Percentiles rank a stretch among this genome's conserved stretches.
These are phyloP conservation scores for Tylopilus orsonianus DNA, from an alignment of 1,284 basidiomycete species.

Conservation along the genomic window DNA sequence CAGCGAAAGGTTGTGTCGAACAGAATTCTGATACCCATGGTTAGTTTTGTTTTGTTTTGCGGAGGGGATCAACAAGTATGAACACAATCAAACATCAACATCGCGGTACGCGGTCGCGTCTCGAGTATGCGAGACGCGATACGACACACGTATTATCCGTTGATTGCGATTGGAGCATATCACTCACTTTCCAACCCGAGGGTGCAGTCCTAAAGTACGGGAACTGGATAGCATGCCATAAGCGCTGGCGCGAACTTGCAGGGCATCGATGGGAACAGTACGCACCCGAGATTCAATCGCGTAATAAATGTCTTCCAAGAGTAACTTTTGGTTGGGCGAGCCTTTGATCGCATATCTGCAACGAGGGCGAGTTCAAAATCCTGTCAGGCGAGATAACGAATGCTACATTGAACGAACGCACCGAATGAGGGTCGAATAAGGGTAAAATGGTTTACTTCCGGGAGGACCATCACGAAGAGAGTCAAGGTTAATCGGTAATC, in stretches of 20 bases:
- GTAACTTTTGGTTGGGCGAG: constrained; percentile 76
- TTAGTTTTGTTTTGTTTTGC: constrained; percentile 32
- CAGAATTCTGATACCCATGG: constrained; percentile 70
- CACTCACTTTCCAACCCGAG: constrained; percentile 79
- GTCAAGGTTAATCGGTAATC: constrained; percentile 79
- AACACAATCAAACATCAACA: constrained; percentile 57
- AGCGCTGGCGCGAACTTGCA: constrained; percentile 6
- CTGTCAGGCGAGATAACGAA: not conserved
- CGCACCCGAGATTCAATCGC: constrained; percentile 81
- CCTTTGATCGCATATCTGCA: constrained; percentile 82
- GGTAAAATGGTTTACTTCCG: constrained; percentile 83
- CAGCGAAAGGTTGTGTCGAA: constrained; percentile 90
- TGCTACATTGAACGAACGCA: constrained; percentile 35
- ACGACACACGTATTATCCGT: not conserved
- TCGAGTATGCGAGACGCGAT: constrained; percentile 16
- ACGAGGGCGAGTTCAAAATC: constrained; percentile 9
- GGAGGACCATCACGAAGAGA: constrained; percentile 79
- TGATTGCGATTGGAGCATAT: not conserved
- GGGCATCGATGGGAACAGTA: constrained; percentile 16
- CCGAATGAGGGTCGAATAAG: constrained; percentile 84
- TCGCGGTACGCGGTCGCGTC: constrained; percentile 53
- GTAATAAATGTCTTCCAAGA: constrained; percentile 85
- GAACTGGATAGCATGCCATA: constrained; percentile 49
- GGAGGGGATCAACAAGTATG: constrained; percentile 42
- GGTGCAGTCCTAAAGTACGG: constrained; percentile 82